Evolutionary conservation across 1,284 basidiomycete genomes (phyloP), one percentile per base, ranked within the genome.

Genomic region (Ceratobasidium sp.): DNA sequence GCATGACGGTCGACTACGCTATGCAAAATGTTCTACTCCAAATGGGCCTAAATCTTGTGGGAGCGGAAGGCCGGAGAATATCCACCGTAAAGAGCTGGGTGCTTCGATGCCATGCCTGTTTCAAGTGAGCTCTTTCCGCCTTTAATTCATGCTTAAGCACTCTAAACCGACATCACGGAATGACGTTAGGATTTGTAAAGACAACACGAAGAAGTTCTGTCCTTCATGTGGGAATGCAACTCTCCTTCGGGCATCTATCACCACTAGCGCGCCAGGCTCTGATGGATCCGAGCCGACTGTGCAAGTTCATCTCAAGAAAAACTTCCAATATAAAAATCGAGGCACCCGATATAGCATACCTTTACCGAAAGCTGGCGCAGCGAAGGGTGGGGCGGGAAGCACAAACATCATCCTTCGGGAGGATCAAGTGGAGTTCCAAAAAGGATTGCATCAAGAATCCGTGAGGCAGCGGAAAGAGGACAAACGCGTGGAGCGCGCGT

Each of bases 1-100:
- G 96, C 83, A 96, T 99, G 94, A 99, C 98, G 1, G 95, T 94
- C 49, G 98, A 99, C 89, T 99, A 96, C 84, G 98, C 98, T 17
- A 98, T 99, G 90, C 98, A 99, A 85, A 99, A 99, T 82, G 96
- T 99, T 15, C 85, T 98, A 77, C 85, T 99, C 71, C 97, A 98
- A 83, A 98, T 99, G 94, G 94, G 94, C 0, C 85, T 99, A 75
- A 93, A 92, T 78, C 87, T 99, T 35, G 92, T 99, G n/a, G 93
- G 96, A 17, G 89, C 94, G 23, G 95, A 97, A 80, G 98, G 98
- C 8, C 95, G 93, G 85, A 89, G 91, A 80, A 97, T 99, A 78
- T 89, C 93, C 79, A 93, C 91, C 80, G 92, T 99, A 39, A 96
- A 97, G 85, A 98, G 92, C 78, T 99, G 96, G 94, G 95, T 99